Percentiles rank a stretch among this genome's conserved stretches.
These are phyloP conservation scores for Dactylellina sp. DNA, from an alignment of 2,329 filamentous ascomycete genomes.

Conservation along the genomic window DNA sequence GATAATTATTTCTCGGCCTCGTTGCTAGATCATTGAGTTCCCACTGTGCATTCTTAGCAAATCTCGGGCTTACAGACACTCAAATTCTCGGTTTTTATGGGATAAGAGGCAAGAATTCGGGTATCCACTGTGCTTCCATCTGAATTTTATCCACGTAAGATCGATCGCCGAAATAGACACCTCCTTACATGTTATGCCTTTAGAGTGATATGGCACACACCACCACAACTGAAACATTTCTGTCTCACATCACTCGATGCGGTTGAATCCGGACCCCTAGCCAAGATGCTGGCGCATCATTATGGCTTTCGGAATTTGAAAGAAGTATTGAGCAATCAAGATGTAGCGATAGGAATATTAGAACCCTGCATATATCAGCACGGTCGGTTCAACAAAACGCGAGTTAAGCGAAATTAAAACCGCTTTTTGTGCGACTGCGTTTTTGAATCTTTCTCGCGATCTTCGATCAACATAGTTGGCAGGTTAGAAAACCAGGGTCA, in stretches of 20 bases:
- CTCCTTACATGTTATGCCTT: neutral
- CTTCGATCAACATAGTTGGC: slow-evolving; percentile 4
- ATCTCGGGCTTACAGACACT: neutral
- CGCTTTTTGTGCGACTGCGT: slow-evolving; percentile 1
- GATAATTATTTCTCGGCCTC: neutral
- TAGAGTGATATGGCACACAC: slow-evolving; percentile 11
- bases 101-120: neutral
- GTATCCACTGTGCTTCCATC: slow-evolving; percentile 12
- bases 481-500: neutral
- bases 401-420: slow-evolving; percentile 28
- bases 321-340: slow-evolving; percentile 5
- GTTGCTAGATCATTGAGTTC: neutral
- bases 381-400: slow-evolving; percentile 6
- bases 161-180: slow-evolving; percentile 39
- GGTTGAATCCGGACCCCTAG: too few species aligned
- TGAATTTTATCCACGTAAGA: slow-evolving; percentile 1
- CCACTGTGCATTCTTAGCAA: neutral
- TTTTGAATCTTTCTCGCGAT: slow-evolving; percentile 12
- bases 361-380: slow-evolving; percentile 13
- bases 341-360: neutral
- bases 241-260: slow-evolving; percentile 30
- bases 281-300: too few species aligned
- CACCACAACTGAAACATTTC: slow-evolving; percentile 21
- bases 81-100: neutral
- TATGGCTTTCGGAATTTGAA: neutral